Base-by-base conservation (phyloP, 257 asterid species). In the Solanum paucissectum region DNA sequence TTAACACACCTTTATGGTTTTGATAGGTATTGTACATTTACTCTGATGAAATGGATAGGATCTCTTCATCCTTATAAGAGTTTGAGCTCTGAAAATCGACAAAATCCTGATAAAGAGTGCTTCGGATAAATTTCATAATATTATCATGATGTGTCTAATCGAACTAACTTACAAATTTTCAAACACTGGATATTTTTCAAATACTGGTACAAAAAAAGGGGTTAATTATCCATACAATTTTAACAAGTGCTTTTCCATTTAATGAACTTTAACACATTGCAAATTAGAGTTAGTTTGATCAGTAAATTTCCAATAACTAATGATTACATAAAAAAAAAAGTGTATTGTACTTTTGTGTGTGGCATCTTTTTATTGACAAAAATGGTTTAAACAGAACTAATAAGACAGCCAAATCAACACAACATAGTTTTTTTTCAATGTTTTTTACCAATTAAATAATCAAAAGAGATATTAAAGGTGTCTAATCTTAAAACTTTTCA, bases 401-500 rank as follows among this genome's bases (percentile, higher is more conserved):
- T 27, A 27, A 64, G 87, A 68, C 87, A 83, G 12, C 75, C 58
- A 87, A 83, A 87, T 87, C 66, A 81, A 81, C 5, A 81, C 16
- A 81, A 81, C 37, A 14, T 16, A 13, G 25, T 16, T 46, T 4
- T 44, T 81, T 27, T 25, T 79, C 27, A 44, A 21, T 27, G 25
- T 12, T 44, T 79, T 79, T 21, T 46, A 46, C 6, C 14, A 9
- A 27, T 81, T 82, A 32, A 55, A 68, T 86, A 44, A 20, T 73
- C 68, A 75, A 75, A 42, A 71, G 73, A 23, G 18, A 29, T 18
- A 46, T 62, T 25, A 40, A 52, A 74, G 88, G 55, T 77, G 82
- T 87, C 88, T 49, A 86, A 60, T 87, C 88, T 46, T 66, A 12
- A 79, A 79, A 25, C 68, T 79, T 84, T 85, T 52, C 86, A n/a